These are phyloP conservation scores for Cryptomeria japonica DNA, from an alignment of 75 land plant genomes.

Conservation along the genomic window DNA sequence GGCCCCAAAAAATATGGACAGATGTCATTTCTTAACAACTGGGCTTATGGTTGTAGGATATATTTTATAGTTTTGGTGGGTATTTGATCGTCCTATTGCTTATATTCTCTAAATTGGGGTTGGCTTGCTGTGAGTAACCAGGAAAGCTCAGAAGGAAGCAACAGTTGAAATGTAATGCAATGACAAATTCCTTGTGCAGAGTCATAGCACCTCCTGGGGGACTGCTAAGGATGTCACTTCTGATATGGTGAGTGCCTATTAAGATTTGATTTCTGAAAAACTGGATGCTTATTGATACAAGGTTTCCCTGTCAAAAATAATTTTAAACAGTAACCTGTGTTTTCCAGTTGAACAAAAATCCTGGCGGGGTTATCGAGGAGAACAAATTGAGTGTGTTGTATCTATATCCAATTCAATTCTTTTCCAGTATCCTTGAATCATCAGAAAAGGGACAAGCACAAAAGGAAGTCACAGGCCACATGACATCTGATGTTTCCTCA, in stretches of 20 bases:
- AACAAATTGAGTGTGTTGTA: constrained; percentile 78
- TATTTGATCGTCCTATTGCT: not conserved
- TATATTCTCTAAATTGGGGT: not conserved
- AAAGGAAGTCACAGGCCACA: constrained; percentile 28
- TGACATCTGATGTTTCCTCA: constrained; percentile 10
- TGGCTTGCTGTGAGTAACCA: constrained; percentile 51
- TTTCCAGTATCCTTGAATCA: constrained; percentile 71
- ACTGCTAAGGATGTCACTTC: constrained; percentile 41
- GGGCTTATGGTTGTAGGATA: no score
- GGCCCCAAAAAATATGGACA: no score
- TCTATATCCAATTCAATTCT: constrained; percentile 53
- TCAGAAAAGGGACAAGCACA: constrained; percentile 67
- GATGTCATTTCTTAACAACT: no score
- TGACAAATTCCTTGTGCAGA: constrained; percentile 89
- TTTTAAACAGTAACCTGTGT: constrained; percentile 3
- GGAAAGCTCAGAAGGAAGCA: constrained; percentile 84
- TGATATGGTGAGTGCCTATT: constrained; percentile 30
- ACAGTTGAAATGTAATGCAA: constrained; percentile 92
- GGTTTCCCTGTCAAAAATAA: not conserved
- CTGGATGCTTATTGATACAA: not conserved
- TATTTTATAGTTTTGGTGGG: not conserved
- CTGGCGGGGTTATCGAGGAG: constrained; percentile 61
- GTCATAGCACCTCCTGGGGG: constrained; percentile 54
- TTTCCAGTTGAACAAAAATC: constrained; percentile 74
- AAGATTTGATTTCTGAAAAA: not conserved